phyloP scores from a whole-genome alignment of 345 rosid species.

The Euphorbia pulcherrima region DNA sequence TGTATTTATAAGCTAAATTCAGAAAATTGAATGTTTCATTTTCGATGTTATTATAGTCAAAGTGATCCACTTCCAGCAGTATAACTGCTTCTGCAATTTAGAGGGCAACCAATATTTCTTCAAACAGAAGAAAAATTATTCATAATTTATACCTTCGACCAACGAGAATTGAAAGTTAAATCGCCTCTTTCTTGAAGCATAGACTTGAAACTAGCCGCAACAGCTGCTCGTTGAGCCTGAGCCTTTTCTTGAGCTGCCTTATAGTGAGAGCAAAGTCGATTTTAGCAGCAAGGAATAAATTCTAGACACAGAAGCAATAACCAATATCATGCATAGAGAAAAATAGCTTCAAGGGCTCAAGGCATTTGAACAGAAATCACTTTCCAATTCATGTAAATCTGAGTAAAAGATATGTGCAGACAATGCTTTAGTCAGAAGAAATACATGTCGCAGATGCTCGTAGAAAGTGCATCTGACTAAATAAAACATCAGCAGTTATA shows the following conservation, averaged over 20 bases:
- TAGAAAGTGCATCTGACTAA: constrained; percentile 3
- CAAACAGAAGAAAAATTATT: neutral
- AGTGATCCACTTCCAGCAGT: neutral
- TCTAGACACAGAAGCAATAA: neutral
- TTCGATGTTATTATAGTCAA: neutral
- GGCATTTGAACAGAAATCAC: constrained; percentile 23
- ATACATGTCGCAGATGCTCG: constrained; percentile 4
- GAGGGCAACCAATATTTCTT: neutral
- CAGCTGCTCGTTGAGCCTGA: constrained; percentile 63
- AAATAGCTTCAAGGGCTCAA: constrained; percentile 27
- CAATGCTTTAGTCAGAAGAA: neutral
- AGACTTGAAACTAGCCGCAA: constrained; percentile 68
- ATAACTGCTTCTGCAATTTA: neutral
- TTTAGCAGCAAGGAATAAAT: neutral
- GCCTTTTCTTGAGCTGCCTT: constrained; percentile 75
- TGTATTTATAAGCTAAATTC: too few species aligned
- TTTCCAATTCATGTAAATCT: constrained; percentile 22
- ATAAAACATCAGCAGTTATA: neutral
- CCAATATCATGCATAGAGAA: constrained; percentile 17
- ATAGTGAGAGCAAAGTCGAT: constrained; percentile 21
- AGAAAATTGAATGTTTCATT: neutral
- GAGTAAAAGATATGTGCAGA: constrained; percentile 10
- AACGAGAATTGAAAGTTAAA: constrained; percentile 59
- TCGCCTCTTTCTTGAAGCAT: constrained; percentile 75
- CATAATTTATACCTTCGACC: constrained; percentile 66